Base-by-base conservation (phyloP, 2,329 filamentous ascomycete genomes). In the Thielaviopsis punctulata region DNA sequence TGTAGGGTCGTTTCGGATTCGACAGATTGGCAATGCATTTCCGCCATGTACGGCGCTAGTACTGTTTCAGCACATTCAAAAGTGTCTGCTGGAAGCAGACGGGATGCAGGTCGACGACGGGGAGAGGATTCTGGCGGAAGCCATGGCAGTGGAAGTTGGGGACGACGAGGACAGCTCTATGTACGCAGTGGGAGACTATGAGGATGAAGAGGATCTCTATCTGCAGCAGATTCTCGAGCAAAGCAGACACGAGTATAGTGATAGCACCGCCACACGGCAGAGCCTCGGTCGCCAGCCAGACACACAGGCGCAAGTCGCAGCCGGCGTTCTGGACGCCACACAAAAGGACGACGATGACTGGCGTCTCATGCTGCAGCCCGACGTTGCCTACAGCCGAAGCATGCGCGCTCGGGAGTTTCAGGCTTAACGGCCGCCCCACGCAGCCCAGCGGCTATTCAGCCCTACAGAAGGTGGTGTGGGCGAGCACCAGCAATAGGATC, bases 11-110 rank as follows among this genome's bases (percentile, higher is more conserved):
- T 62, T 60, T 13, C 65, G 76, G 15, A 74, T 74, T 57, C 73
- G 69, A 56, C 84, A 88, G 61, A 84, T 90, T 56, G 86, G 86
- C 0, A 90, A 92, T 59, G 86, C 85, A 0, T 86, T 90, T 15
- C 83, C 86, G 0, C 77, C 84, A 0, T 66, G 66, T 24, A 72
- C 74, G 0, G 77, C 77, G 2, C 64, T 65, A 23, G 63, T 70
- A 0, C 59, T 79, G 0, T 77, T 73, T 56, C 60, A 62, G n/a
- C 71, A 76, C 48, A 58, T 79, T 8, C 62, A 69, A 18, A 56
- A 61, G 7, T 74, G 69, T 65, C 60, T 79, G 1, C 61, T 74
- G 13, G 56, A 61, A 1, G 60, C 67, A 19, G 75, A 78, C 51
- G 61, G 64, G 7, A 23, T 54, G 4, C 10, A 25, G 36, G 27